Percentiles rank a stretch among this genome's conserved stretches.
These are phyloP conservation scores for Microcyclosporella mali DNA, from an alignment of 2,329 filamentous ascomycete species.

Conservation along the genomic window DNA sequence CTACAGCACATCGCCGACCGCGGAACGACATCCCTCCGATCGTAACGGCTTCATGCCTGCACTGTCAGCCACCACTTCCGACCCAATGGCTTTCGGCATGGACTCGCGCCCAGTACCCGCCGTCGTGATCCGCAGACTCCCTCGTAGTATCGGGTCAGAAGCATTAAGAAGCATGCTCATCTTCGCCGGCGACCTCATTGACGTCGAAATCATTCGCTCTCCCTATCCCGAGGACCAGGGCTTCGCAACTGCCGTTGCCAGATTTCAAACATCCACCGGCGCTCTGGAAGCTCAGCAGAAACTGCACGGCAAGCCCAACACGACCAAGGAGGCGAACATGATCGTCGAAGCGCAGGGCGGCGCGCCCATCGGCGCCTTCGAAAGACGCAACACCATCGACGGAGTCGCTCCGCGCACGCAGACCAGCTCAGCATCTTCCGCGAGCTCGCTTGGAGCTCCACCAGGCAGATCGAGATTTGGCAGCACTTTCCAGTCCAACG, in stretches of 20 bases:
- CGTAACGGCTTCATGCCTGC: constrained; percentile 29
- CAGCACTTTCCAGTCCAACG: constrained; percentile 55
- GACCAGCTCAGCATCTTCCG: constrained; percentile 43
- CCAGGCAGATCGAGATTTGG: constrained; percentile 50
- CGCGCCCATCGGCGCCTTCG: constrained; percentile 16
- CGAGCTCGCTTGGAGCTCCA: constrained; percentile 35
- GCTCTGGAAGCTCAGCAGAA: constrained; percentile 55
- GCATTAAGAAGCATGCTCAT: constrained; percentile 57
- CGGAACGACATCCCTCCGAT: constrained; percentile 36
- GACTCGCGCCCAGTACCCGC: constrained; percentile 23
- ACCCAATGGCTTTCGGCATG: constrained; percentile 15
- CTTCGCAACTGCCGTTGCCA: constrained; percentile 53
- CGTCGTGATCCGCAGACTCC: constrained; percentile 56
- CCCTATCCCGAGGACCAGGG: constrained; percentile 52
- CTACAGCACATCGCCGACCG: constrained; percentile 37
- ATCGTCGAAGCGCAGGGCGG: constrained; percentile 49
- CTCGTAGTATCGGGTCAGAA: constrained; percentile 53
- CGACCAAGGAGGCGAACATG: constrained; percentile 55
- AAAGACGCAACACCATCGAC: constrained; percentile 50
- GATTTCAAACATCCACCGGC: constrained; percentile 51
- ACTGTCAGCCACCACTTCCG: constrained; percentile 21
- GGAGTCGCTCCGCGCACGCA: constrained; percentile 38
- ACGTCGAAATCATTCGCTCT: constrained; percentile 51
- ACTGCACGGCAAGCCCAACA: constrained; percentile 57
- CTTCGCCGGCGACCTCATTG: constrained; percentile 58